These are phyloP conservation scores for Diaporthe aspalathi DNA, from an alignment of 2,329 filamentous ascomycete genomes.

Conservation along the genomic window DNA sequence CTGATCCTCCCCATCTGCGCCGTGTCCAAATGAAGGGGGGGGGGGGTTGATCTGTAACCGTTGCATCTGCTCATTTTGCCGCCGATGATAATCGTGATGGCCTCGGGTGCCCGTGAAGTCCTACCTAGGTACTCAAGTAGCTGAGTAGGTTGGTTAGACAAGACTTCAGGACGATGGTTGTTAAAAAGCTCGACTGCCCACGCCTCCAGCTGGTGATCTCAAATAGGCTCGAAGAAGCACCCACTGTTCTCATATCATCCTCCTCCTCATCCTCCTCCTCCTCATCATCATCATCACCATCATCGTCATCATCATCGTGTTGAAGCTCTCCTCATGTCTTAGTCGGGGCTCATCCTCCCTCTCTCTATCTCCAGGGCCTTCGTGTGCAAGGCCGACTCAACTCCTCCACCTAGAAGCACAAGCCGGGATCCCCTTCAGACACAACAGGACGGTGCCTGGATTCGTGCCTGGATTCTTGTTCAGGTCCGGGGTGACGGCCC, in stretches of 20 bases:
- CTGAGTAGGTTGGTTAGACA: too few species aligned
- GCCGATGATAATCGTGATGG: background rate
- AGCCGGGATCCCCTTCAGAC: background rate
- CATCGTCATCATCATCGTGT: background rate
- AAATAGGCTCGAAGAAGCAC: background rate
- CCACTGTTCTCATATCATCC: conserved; percentile 14
- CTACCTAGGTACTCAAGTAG: too few species aligned
- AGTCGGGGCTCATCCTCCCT: conserved; percentile 13
- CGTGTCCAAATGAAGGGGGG: background rate
- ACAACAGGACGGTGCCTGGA: background rate
- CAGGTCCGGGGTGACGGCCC: background rate
- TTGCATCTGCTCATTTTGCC: conserved; percentile 14
- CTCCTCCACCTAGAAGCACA: background rate
- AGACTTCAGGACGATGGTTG: background rate
- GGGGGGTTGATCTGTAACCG: conserved; percentile 15
- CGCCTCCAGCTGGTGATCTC: background rate
- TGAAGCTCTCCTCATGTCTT: conserved; percentile 19
- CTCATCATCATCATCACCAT: conserved; percentile 2
- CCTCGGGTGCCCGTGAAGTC: background rate
- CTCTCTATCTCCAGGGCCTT: background rate
- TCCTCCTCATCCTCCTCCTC: background rate
- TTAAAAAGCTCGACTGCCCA: conserved; percentile 2
- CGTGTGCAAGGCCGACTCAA: background rate
- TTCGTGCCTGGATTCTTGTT: background rate
- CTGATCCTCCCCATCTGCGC: background rate